Conservation (phyloP, 345 rosid genomes). For the Atalantia buxifolia region DNA sequence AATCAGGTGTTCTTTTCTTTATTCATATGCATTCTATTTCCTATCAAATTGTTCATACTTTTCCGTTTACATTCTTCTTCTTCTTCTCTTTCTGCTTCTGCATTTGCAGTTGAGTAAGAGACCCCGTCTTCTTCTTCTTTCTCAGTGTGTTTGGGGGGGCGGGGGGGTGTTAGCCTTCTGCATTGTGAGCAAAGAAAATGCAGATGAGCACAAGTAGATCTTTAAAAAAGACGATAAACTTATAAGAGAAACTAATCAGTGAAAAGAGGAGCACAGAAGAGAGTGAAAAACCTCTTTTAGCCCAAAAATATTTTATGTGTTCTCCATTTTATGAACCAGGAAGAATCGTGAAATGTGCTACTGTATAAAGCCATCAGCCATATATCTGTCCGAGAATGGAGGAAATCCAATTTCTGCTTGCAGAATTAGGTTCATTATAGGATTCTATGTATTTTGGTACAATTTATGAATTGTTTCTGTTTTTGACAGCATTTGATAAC, state of each 20-base stretch:
- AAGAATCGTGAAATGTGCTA: neutral
- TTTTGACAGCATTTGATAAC: neutral
- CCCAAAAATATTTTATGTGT: neutral
- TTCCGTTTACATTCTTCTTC: neutral
- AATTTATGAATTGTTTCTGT: neutral
- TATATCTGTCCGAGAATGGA: neutral
- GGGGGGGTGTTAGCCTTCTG: neutral
- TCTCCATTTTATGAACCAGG: neutral
- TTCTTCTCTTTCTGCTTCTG: neutral
- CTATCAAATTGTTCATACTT: neutral
- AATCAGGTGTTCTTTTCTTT: constrained; percentile 41
- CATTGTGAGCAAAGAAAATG: neutral
- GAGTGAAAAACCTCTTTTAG: neutral
- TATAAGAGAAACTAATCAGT: neutral
- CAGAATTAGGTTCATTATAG: neutral
- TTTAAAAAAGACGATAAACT: neutral
- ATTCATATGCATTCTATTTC: constrained; percentile 1
- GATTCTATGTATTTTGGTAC: neutral
- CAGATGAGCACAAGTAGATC: neutral
- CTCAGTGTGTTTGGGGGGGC: too few relatives aligned
- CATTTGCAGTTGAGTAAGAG: neutral
- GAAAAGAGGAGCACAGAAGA: neutral
- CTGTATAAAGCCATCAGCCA: neutral
- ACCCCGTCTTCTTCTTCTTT: neutral
- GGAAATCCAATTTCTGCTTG: neutral